Evolutionary conservation across 208 protist genomes (phyloP).

Genomic region (Trypanosoma platydactyli): DNA sequence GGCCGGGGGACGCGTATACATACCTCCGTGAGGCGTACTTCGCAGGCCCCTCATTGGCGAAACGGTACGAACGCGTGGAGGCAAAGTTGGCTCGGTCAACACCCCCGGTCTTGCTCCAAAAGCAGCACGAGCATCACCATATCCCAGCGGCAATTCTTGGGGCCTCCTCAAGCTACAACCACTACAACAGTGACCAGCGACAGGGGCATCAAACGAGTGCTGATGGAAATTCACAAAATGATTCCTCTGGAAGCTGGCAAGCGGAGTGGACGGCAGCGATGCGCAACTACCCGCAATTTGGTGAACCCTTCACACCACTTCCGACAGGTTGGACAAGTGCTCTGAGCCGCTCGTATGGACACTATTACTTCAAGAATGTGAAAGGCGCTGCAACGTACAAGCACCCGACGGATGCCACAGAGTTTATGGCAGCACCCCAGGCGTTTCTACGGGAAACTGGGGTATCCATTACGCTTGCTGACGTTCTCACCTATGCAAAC

Average conservation of each 20-base stretch:
- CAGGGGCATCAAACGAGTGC: not conserved
- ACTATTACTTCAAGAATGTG: conserved; percentile 70
- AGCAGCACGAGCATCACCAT: not conserved
- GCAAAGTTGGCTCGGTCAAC: conserved; percentile 17
- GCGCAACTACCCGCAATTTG: conserved; percentile 53
- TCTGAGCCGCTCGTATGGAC: conserved; percentile 53
- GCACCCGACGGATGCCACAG: conserved; percentile 59
- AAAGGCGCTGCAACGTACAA: conserved; percentile 46
- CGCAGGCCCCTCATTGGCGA: not conserved
- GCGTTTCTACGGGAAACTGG: conserved; percentile 54
- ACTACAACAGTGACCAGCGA: not conserved
- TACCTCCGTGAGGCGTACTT: conserved; percentile 58
- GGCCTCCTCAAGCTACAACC: conserved; percentile 1
- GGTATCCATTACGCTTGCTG: conserved; percentile 23
- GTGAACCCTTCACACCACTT: conserved; percentile 59
- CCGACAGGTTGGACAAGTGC: conserved; percentile 62
- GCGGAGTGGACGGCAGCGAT: conserved; percentile 59
- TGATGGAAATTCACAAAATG: conserved; percentile 4
- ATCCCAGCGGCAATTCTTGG: conserved; percentile 2
- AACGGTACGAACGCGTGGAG: conserved; percentile 25
- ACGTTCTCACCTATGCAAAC: conserved; percentile 40
- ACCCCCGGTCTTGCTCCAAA: not conserved
- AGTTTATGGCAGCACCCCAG: conserved; percentile 76
- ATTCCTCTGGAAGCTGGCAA: conserved; percentile 31
- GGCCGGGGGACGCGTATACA: conserved; percentile 34